These are phyloP conservation scores for Xerocomus amazonicus DNA, from an alignment of 1,284 basidiomycete species.

Conservation along the genomic window DNA sequence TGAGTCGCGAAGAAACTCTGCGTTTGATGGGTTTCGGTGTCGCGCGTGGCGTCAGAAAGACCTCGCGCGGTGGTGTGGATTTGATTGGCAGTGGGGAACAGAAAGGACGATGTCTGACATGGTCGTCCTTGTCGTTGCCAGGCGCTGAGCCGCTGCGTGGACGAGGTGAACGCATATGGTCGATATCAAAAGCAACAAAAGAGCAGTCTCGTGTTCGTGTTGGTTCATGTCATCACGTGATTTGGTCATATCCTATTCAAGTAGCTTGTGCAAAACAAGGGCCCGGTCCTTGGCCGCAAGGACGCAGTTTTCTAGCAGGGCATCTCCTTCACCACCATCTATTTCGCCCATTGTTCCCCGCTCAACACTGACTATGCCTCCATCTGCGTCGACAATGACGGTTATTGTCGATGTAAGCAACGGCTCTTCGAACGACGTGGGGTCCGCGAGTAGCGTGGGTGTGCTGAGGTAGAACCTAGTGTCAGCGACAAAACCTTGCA, in stretches of 20 bases:
- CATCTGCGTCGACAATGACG: slow-evolving; percentile 54
- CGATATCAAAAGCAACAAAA: slow-evolving; percentile 9
- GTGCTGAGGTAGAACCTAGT: slow-evolving; percentile 7
- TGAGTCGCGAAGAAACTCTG: slow-evolving; percentile 28
- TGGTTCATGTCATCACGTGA: slow-evolving; percentile 17
- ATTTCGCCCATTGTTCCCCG: slow-evolving; percentile 25
- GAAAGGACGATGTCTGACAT: slow-evolving; percentile 5
- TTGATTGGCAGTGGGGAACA: slow-evolving; percentile 27
- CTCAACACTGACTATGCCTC: slow-evolving; percentile 25
- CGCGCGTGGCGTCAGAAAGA: slow-evolving; percentile 40
- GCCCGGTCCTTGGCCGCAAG: slow-evolving; percentile 23
- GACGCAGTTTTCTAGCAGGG: slow-evolving; percentile 18
- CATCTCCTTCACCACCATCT: slow-evolving; percentile 12
- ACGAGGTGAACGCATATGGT: slow-evolving; percentile 12
- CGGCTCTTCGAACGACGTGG: slow-evolving; percentile 87
- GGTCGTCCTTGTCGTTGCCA: slow-evolving; percentile 1
- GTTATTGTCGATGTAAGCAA: slow-evolving; percentile 71
- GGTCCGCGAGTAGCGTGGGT: slow-evolving; percentile 74
- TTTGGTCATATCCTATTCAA: slow-evolving; percentile 17
- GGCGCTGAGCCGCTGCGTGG: slow-evolving; percentile 5
- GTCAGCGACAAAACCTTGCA: background rate
- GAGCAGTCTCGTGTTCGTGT: background rate
- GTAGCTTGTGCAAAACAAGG: slow-evolving; percentile 20
- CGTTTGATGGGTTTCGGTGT: slow-evolving; percentile 38
- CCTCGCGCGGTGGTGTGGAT: slow-evolving; percentile 63